phyloP scores from a whole-genome alignment of 2,329 filamentous ascomycete species.

The Lizonia empirigonia region DNA sequence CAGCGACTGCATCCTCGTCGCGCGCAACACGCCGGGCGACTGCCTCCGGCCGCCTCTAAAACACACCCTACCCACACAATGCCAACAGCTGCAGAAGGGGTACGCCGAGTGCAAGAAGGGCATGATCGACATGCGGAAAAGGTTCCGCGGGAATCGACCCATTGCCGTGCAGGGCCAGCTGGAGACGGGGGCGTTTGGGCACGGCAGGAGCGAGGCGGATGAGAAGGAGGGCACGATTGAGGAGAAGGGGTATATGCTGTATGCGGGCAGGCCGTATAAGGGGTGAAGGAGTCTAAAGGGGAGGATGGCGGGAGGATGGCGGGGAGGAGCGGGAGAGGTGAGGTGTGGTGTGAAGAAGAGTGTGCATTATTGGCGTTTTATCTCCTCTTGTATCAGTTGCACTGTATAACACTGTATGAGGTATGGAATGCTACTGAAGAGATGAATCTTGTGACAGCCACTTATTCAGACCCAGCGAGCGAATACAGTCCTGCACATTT shows the following conservation, averaged over 20 bases:
- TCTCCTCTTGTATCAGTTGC: slow-evolving; percentile 22
- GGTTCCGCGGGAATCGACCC: slow-evolving; percentile 92
- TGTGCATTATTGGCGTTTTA: slow-evolving; percentile 23
- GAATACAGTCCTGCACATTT: too few relatives aligned
- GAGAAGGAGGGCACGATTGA: slow-evolving; percentile 45
- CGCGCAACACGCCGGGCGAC: slow-evolving; percentile 84
- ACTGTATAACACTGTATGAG: slow-evolving; percentile 15
- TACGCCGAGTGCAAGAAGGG: slow-evolving; percentile 96
- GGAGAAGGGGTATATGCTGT: slow-evolving; percentile 49
- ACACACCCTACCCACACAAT: slow-evolving; percentile 82
- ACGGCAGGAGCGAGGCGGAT: slow-evolving; percentile 36
- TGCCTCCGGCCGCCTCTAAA: slow-evolving; percentile 84
- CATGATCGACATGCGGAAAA: slow-evolving; percentile 98
- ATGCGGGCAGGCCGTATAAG: slow-evolving; percentile 43
- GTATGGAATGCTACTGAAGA: neutral
- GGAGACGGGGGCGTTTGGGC: slow-evolving; percentile 41
- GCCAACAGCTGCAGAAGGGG: slow-evolving; percentile 87
- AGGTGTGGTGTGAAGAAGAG: neutral
- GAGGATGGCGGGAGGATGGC: slow-evolving; percentile 34
- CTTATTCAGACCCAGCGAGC: neutral
- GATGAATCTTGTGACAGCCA: neutral
- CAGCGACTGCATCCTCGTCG: slow-evolving; percentile 93
- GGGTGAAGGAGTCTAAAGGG: slow-evolving; percentile 36
- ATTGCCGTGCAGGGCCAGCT: slow-evolving; percentile 56
- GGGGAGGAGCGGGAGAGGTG: slow-evolving; percentile 18